phyloP scores from a whole-genome alignment of 306 rosid species.

The Biancaea sappan region DNA sequence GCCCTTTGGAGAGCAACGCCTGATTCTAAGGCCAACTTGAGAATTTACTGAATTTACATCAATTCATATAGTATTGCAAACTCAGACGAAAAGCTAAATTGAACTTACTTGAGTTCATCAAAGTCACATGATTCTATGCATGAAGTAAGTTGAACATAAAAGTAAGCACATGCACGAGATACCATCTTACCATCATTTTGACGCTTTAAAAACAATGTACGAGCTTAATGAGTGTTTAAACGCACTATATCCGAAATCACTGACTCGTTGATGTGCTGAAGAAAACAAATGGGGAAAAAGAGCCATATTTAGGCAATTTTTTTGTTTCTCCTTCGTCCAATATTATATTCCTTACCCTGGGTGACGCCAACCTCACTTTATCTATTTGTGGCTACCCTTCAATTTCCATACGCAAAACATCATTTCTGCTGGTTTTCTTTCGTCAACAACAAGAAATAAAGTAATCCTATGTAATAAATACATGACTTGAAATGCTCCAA shows the following conservation, averaged over 20 bases:
- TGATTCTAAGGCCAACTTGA: not conserved
- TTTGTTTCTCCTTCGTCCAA: not conserved
- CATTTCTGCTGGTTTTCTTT: not conserved
- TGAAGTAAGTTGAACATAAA: not conserved
- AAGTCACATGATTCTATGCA: not conserved
- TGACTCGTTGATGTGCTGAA: not conserved
- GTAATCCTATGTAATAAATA: not conserved
- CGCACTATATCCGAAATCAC: not conserved
- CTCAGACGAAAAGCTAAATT: not conserved
- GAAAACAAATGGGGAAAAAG: not conserved
- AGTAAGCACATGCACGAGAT: not conserved
- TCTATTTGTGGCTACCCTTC: not conserved
- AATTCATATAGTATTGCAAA: not conserved
- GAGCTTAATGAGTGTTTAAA: not conserved
- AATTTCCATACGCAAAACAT: not conserved
- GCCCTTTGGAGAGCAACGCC: not conserved
- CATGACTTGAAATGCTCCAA: not conserved
- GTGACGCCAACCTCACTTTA: not conserved
- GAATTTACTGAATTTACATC: not conserved
- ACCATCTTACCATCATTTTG: not conserved
- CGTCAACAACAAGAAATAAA: not conserved
- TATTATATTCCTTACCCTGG: not conserved
- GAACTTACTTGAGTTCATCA: not conserved
- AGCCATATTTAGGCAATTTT: not conserved
- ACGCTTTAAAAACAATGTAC: not conserved